phyloP scores from a whole-genome alignment of 2,329 filamentous ascomycete genomes.

The Cordyceps fumosorosea region DNA sequence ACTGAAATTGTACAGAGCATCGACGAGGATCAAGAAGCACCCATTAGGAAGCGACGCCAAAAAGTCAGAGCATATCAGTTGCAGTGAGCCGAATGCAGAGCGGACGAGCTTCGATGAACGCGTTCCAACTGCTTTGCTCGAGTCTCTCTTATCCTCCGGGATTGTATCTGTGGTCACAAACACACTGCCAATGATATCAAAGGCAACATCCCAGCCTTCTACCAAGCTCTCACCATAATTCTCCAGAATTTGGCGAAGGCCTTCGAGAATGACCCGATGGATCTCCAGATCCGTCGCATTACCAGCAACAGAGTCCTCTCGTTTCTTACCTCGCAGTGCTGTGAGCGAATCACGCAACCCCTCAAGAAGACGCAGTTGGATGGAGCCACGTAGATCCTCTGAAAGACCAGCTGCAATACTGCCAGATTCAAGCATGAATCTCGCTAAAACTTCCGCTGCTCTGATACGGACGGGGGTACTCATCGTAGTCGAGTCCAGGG shows the following conservation, averaged over 20 bases:
- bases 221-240: constrained; percentile 79
- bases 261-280: constrained; percentile 72
- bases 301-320: constrained; percentile 48
- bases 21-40: constrained; percentile 72
- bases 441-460: constrained; percentile 59
- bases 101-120: constrained; percentile 71
- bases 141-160: constrained; percentile 22
- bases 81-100: constrained; percentile 80
- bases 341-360: constrained; percentile 56
- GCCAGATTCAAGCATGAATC: constrained; percentile 51
- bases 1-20: constrained; percentile 84
- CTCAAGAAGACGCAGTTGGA: constrained; percentile 67
- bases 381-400: constrained; percentile 44
- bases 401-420: constrained; percentile 47
- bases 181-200: constrained; percentile 77
- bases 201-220: constrained; percentile 78
- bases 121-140: constrained; percentile 37
- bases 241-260: constrained; percentile 75
- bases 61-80: constrained; percentile 94
- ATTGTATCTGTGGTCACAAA: constrained; percentile 48
- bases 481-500: constrained; percentile 40
- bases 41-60: constrained; percentile 63
- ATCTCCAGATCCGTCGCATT: constrained; percentile 68
- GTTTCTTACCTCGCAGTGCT: constrained; percentile 46
- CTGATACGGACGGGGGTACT: constrained; percentile 48